A percentile compares a stretch with the other conserved stretches of the same genome.
Evolutionary conservation across 768 basidiomycete species (phyloP).

Genomic region (Mycena vitilis): DNA sequence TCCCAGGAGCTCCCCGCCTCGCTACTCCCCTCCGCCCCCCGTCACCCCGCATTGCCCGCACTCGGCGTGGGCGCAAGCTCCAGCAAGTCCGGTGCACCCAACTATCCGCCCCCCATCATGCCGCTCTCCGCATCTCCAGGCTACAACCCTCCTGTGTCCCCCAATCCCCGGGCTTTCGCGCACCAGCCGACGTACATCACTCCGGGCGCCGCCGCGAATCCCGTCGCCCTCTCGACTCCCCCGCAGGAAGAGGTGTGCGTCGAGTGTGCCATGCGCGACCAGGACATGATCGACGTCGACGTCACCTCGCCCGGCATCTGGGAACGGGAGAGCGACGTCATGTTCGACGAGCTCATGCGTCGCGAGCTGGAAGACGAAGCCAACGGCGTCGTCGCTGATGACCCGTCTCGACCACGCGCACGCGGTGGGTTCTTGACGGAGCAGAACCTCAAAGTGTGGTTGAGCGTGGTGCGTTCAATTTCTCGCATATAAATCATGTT

Average conservation of each 20-base stretch:
- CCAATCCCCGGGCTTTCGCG: slow-evolving; percentile 71
- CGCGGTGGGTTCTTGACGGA: slow-evolving; percentile 79
- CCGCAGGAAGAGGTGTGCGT: slow-evolving; percentile 89
- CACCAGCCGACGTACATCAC: slow-evolving; percentile 51
- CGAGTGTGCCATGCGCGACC: slow-evolving; percentile 98
- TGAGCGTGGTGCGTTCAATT: slow-evolving; percentile 69
- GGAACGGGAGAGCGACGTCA: slow-evolving; percentile 90
- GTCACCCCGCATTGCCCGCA: slow-evolving; percentile 58
- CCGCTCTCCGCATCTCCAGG: slow-evolving; percentile 69
- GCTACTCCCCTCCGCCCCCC: slow-evolving; percentile 55
- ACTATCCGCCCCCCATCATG: slow-evolving; percentile 56
- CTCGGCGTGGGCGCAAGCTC: slow-evolving; percentile 45
- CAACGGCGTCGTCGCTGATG: slow-evolving; percentile 62
- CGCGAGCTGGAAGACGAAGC: slow-evolving; percentile 79
- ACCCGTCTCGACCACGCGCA: slow-evolving; percentile 68
- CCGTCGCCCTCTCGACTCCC: slow-evolving; percentile 57
- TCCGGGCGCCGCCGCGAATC: slow-evolving; percentile 55
- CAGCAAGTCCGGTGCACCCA: slow-evolving; percentile 46
- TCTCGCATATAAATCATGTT: slow-evolving; percentile 23
- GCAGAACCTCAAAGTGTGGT: slow-evolving; percentile 84
- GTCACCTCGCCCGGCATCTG: slow-evolving; percentile 89
- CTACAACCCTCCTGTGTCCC: slow-evolving; percentile 73
- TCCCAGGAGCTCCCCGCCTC: slow-evolving; percentile 43
- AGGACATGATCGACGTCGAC: slow-evolving; percentile 97
- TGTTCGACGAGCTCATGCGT: slow-evolving; percentile 80